Evolutionary conservation across 257 asterid genomes (phyloP).

Genomic region (Cordia subcordata): DNA sequence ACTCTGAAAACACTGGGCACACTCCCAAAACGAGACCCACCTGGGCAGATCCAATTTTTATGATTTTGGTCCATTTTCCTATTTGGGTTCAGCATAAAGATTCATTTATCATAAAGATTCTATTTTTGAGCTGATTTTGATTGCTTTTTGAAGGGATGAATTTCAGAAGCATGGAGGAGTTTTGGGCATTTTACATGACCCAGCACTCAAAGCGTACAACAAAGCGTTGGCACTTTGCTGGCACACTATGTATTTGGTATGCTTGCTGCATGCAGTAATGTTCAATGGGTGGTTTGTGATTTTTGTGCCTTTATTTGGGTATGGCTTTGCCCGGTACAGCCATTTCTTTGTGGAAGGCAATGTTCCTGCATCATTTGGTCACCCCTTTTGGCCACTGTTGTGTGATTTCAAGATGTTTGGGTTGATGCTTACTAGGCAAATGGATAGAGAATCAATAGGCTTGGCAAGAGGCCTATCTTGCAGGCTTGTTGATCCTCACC

Average conservation of each 20-base stretch:
- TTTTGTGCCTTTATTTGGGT: slow-evolving; percentile 72
- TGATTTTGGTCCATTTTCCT: not conserved
- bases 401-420: slow-evolving; percentile 99
- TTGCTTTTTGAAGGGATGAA: slow-evolving; percentile 38
- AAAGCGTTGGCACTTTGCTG: slow-evolving; percentile 95
- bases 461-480: slow-evolving; percentile 90
- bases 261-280: slow-evolving; percentile 60
- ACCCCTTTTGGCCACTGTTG: slow-evolving; percentile 83
- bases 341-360: slow-evolving; percentile 94
- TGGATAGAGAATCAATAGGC: slow-evolving; percentile 99
- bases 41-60: slow-evolving; percentile 11
- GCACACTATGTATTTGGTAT: slow-evolving; percentile 65
- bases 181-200: slow-evolving; percentile 88
- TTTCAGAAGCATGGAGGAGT: slow-evolving; percentile 91
- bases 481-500: slow-evolving; percentile 41
- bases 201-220: slow-evolving; percentile 85
- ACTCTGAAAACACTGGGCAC: too few species aligned
- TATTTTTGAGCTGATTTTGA: slow-evolving; percentile 26
- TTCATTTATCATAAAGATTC: slow-evolving; percentile 4
- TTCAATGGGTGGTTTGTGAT: slow-evolving; percentile 70
- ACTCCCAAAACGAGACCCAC: too few species aligned
- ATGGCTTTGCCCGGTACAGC: slow-evolving; percentile 91
- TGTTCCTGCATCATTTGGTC: slow-evolving; percentile 90
- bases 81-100: not conserved
- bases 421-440: slow-evolving; percentile 82